These are phyloP conservation scores for Rhodocollybia butyracea DNA, from an alignment of 768 basidiomycete species.

Conservation along the genomic window DNA sequence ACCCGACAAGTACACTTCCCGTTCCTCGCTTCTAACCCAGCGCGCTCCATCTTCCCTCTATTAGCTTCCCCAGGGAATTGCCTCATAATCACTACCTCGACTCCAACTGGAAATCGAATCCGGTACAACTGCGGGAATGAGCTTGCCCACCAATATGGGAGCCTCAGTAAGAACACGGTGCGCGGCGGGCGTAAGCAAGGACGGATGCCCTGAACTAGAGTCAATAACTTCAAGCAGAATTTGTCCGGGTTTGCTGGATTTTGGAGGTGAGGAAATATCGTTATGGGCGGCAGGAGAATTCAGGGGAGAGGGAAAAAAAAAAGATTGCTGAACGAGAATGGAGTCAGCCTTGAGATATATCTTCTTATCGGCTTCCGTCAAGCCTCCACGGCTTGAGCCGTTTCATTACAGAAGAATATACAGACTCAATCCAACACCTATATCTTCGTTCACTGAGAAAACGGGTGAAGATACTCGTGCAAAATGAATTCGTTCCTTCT, in stretches of 20 bases:
- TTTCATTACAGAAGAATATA: constrained; percentile 42
- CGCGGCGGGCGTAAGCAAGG: constrained; percentile 85
- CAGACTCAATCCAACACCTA: constrained; percentile 12
- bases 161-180: constrained; percentile 76
- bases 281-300: constrained; percentile 32
- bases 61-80: constrained; percentile 99
- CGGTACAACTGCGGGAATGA: constrained; percentile 87
- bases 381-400: constrained; percentile 61
- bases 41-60: constrained; percentile 92
- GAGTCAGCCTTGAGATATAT: neutral
- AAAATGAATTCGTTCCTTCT: constrained; percentile 37
- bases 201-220: constrained; percentile 93
- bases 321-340: constrained; percentile 42
- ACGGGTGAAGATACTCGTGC: constrained; percentile 76
- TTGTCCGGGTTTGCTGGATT: constrained; percentile 42
- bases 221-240: constrained; percentile 92
- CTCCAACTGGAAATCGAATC: constrained; percentile 71
- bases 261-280: constrained; percentile 21
- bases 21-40: constrained; percentile 72
- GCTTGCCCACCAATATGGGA: constrained; percentile 93
- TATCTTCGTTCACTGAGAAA: constrained; percentile 40
- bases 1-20: constrained; percentile 89
- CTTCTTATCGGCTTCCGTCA: constrained; percentile 68
- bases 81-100: constrained; percentile 85
- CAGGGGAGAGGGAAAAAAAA: constrained; percentile 8